phyloP scores from a whole-genome alignment of 768 basidiomycete genomes.

The Hypsizygus marmoreus region DNA sequence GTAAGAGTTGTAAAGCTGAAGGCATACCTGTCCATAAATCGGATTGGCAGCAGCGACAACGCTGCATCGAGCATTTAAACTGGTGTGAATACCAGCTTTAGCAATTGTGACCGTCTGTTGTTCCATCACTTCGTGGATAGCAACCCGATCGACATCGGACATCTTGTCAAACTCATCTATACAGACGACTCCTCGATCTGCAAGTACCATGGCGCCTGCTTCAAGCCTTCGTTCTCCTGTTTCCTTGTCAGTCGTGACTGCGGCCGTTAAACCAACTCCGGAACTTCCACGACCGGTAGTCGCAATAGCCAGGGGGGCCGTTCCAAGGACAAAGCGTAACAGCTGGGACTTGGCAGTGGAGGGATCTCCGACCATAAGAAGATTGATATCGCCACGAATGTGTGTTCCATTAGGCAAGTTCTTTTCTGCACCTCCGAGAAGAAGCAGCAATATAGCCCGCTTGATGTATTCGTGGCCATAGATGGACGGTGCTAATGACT shows the following conservation, averaged over 20 bases:
- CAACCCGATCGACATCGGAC: constrained; percentile 98
- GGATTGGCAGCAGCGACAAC: constrained; percentile 99
- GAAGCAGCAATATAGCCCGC: constrained; percentile 85
- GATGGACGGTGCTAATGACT: constrained; percentile 96
- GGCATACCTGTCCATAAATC: constrained; percentile 89
- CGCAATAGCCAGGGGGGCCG: constrained; percentile 95
- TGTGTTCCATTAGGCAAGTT: constrained; percentile 97
- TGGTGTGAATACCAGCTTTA: constrained; percentile 98
- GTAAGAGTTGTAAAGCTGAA: constrained; percentile 1
- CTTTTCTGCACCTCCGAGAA: constrained; percentile 97
- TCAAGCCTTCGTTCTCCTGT: constrained; percentile 96
- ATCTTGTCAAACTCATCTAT: constrained; percentile 99
- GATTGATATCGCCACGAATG: constrained; percentile 98
- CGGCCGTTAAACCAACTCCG: constrained; percentile 98
- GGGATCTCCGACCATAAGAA: constrained; percentile 99
- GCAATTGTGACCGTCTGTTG: constrained; percentile 99
- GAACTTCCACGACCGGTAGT: constrained; percentile 97
- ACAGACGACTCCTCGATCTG: constrained; percentile 97
- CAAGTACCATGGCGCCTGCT: constrained; percentile 99
- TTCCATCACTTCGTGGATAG: constrained; percentile 99
- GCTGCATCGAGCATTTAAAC: constrained; percentile 95
- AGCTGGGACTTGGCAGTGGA: constrained; percentile 98
- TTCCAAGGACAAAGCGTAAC: constrained; percentile 92
- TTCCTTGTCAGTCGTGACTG: constrained; percentile 97
- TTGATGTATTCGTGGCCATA: constrained; percentile 97